Conservation (phyloP, 2,329 filamentous ascomycete species). For the Aureobasidium sp. region DNA sequence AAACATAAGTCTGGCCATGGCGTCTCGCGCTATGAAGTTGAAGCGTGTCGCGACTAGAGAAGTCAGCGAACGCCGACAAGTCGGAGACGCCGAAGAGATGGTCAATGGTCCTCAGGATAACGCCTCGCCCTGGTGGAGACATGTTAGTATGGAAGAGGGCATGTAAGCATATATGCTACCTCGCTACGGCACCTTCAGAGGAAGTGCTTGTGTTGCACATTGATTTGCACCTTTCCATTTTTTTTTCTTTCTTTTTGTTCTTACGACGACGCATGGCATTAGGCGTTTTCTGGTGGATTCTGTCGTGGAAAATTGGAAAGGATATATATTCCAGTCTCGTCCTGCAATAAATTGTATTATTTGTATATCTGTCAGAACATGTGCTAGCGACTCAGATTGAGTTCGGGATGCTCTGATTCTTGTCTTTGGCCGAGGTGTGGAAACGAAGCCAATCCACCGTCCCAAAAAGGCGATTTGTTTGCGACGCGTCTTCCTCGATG, state of each 20-base stretch:
- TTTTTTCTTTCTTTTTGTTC: neutral
- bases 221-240: neutral
- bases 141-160: conserved; percentile 44
- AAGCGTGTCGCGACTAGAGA: conserved; percentile 58
- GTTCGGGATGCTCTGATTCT: no score
- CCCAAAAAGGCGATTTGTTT: conserved; percentile 1
- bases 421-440: neutral
- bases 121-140: conserved; percentile 38
- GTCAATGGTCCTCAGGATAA: conserved; percentile 44
- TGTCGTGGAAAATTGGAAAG: neutral
- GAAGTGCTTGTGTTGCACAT: neutral
- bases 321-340: neutral
- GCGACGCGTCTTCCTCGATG: conserved; percentile 4
- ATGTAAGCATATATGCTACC: conserved; percentile 25
- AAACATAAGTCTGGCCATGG: conserved; percentile 40
- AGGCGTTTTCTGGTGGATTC: neutral
- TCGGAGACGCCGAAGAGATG: conserved; percentile 77
- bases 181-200: neutral
- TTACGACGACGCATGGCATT: conserved; percentile 1
- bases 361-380: neutral
- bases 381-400: no score
- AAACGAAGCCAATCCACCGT: neutral
- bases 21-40: conserved; percentile 54
- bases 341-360: neutral
- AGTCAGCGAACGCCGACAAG: conserved; percentile 80